Conservation (phyloP, 345 rosid species). For the Gossypium sturtianum region DNA sequence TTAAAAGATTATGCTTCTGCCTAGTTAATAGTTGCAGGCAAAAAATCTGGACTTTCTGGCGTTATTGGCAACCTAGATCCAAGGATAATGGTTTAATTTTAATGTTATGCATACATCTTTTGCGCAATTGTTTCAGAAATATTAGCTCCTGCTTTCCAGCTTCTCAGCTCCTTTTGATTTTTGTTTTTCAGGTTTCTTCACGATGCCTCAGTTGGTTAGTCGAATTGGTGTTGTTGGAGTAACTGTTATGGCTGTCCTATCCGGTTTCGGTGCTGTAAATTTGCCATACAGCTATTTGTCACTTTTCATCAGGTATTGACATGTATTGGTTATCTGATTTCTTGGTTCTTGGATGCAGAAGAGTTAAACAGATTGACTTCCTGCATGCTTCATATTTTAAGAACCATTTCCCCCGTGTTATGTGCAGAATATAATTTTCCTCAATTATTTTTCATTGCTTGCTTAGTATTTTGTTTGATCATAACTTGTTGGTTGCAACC, state of each 20-base stretch:
- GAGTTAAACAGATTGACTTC: neutral
- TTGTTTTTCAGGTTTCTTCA: slow-evolving; percentile 70
- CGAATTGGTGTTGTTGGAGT: slow-evolving; percentile 98
- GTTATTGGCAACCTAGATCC: neutral
- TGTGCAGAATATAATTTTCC: neutral
- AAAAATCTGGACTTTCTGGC: neutral
- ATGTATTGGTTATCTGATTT: neutral
- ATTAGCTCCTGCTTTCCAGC: neutral
- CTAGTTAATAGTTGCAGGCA: neutral
- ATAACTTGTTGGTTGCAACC: neutral
- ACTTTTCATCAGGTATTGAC: slow-evolving; percentile 77
- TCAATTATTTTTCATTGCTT: neutral
- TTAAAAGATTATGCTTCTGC: neutral
- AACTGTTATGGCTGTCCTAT: slow-evolving; percentile 92
- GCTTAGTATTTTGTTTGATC: neutral
- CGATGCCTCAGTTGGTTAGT: slow-evolving; percentile 93
- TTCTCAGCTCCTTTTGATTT: slow-evolving; percentile 9
- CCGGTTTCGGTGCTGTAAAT: slow-evolving; percentile 98
- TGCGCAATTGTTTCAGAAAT: slow-evolving; percentile 1
- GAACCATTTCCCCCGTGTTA: neutral
- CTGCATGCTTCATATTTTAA: neutral
- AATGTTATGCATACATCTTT: neutral
- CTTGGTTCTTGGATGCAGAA: neutral
- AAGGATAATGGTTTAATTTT: neutral
- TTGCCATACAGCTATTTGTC: slow-evolving; percentile 96